Conservation (phyloP, 306 rosid species). For the Oemleria cerasiformis region DNA sequence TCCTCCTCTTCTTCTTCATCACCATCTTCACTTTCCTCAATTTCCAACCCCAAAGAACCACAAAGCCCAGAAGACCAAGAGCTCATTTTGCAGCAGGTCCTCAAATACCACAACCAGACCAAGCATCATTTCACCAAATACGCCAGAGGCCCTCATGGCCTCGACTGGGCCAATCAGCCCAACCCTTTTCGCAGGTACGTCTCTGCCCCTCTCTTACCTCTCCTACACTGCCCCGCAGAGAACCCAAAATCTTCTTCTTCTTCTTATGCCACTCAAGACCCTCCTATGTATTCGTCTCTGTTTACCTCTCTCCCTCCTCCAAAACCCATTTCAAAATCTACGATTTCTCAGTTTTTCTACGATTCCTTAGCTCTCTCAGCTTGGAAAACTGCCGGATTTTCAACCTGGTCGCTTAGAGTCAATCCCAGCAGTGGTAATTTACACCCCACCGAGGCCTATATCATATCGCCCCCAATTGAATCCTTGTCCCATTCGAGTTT, state of each 20-base stretch:
- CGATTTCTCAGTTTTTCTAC: constrained; percentile 69
- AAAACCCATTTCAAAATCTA: constrained; percentile 60
- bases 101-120: constrained; percentile 74
- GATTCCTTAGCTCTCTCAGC: constrained; percentile 88
- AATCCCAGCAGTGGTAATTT: constrained; percentile 91
- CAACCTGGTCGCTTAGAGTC: constrained; percentile 90
- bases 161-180: constrained; percentile 98
- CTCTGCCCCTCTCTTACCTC: constrained; percentile 64
- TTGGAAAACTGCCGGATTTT: constrained; percentile 64
- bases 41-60: constrained; percentile 16
- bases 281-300: constrained; percentile 63
- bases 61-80: constrained; percentile 34
- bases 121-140: constrained; percentile 66
- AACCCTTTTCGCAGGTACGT: constrained; percentile 86
- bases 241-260: background rate
- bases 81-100: constrained; percentile 40
- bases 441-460: constrained; percentile 88
- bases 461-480: constrained; percentile 51
- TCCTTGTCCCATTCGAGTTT: constrained; percentile 50
- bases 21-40: constrained; percentile 22
- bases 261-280: constrained; percentile 12
- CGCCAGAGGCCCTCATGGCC: constrained; percentile 84
- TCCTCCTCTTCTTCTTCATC: constrained; percentile 37
- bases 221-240: constrained; percentile 49
- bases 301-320: constrained; percentile 66